Base-by-base conservation (phyloP, 2,329 filamentous ascomycete genomes). In the Ophiosphaerella herpotricha region DNA sequence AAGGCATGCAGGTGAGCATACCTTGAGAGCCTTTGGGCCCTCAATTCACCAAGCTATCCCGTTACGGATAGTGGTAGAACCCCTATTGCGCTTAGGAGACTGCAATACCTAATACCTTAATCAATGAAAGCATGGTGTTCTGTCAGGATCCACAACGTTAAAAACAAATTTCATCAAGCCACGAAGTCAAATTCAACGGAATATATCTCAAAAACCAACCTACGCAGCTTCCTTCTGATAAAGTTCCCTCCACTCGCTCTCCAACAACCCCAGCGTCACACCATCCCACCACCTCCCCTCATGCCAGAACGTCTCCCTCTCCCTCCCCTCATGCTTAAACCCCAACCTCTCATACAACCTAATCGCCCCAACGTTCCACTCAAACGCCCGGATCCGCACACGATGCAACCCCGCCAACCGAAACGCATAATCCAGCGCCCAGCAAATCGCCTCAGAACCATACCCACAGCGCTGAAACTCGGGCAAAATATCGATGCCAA, bases 371-470 rank as follows among this genome's bases (percentile, higher is more conserved):
- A 66, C 60, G 40, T 81, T 82, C 44, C 71, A 81, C 7, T 59
- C 71, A 31, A 76, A 72, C 0, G 72, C 72, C 3, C 60, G 56
- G 6, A 82, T 70, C 9, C 58, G 63, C 14, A 82, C 73, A 4
- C 75, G 64, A 52, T 82, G 79, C 62, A 79, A 57, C 0, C 74
- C 75, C 1, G 71, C 77, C n/a, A 66, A 65, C 5, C 60, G 55
- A 53, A 82, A 82, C 0, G 75, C 75, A 73, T 78, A 81, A 21
- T 77, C 71, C 3, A 80, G 54, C 0, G 63, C 73, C 78, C 78
- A 82, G 23, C 68, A 64, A 38, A 82, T 76, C 1, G 77, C 75
- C 55, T 81, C 79, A 6, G 55, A 59, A 1, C 79, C 79, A 46
- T 81, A 81, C 0, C 79, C 78, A 16, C 69, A 55, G 0, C 68